Conservation (phyloP, 2,329 filamentous ascomycete genomes). For the Fusarium sp. region DNA sequence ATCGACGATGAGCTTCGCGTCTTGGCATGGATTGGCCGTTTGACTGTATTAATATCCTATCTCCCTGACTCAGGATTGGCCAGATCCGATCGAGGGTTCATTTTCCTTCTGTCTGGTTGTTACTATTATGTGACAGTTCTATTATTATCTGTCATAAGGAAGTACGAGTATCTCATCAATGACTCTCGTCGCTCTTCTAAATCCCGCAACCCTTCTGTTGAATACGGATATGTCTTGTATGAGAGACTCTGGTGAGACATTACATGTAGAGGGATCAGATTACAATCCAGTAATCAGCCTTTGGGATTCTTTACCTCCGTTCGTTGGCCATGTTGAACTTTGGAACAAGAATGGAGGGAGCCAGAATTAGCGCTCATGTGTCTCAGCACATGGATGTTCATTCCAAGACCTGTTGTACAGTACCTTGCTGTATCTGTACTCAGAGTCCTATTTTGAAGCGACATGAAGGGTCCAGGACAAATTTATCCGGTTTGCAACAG, state of each 20-base stretch:
- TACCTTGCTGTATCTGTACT: conserved; percentile 10
- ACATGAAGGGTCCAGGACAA: conserved; percentile 11
- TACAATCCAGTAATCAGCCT: conserved; percentile 10
- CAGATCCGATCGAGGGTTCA: not conserved
- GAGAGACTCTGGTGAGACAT: conserved; percentile 16
- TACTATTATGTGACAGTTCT: conserved; percentile 2
- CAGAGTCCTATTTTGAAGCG: not conserved
- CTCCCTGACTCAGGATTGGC: conserved; percentile 29
- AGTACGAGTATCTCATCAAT: conserved; percentile 3
- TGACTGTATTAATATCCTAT: conserved; percentile 15
- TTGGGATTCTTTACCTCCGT: not conserved
- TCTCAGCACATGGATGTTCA: conserved; percentile 19
- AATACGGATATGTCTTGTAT: not conserved
- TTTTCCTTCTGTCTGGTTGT: not conserved
- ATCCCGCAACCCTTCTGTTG: conserved; percentile 30
- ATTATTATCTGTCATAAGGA: conserved; percentile 6
- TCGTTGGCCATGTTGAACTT: not conserved
- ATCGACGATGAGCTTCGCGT: conserved; percentile 40
- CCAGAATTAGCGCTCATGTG: conserved; percentile 1
- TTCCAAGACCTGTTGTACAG: conserved; percentile 21
- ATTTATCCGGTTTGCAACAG: not conserved
- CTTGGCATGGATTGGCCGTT: conserved; percentile 33
- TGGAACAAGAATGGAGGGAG: not conserved
- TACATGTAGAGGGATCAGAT: conserved; percentile 2
- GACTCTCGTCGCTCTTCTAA: conserved; percentile 20